A percentile compares a stretch with the other conserved stretches of the same genome.
Conservation (phyloP, 441 rosid genomes). For the Pelargonium citronellum region DNA sequence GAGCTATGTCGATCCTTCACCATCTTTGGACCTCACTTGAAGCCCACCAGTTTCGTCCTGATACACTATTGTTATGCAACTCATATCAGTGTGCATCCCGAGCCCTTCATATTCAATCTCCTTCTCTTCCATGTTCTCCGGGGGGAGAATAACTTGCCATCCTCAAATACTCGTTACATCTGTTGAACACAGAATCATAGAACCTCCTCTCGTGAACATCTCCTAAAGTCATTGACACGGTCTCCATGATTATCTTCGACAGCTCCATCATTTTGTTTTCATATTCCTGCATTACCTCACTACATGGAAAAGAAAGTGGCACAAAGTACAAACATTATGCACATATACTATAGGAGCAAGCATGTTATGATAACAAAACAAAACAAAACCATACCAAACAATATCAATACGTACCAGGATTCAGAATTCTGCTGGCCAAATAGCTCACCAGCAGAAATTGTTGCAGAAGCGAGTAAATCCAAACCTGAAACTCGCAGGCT, state of each 20-base stretch:
- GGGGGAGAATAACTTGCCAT: slow-evolving; percentile 54
- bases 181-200: slow-evolving; percentile 37
- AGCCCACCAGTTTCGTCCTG: slow-evolving; percentile 67
- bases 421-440: slow-evolving; percentile 35
- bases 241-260: slow-evolving; percentile 42
- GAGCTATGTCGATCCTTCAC: slow-evolving; percentile 54
- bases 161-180: slow-evolving; percentile 61
- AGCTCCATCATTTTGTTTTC: slow-evolving; percentile 51
- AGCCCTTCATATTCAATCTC: slow-evolving; percentile 71
- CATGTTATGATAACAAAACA: neutral
- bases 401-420: slow-evolving; percentile 33
- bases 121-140: slow-evolving; percentile 33
- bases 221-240: slow-evolving; percentile 42
- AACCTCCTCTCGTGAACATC: slow-evolving; percentile 35
- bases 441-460: slow-evolving; percentile 42
- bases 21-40: slow-evolving; percentile 62
- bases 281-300: slow-evolving; percentile 46
- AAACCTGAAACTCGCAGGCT: slow-evolving; percentile 55
- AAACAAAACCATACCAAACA: neutral
- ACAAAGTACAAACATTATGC: slow-evolving; percentile 7
- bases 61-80: no score
- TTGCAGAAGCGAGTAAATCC: slow-evolving; percentile 46
- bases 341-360: slow-evolving; percentile 6
- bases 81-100: slow-evolving; percentile 51
- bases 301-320: slow-evolving; percentile 16